phyloP scores from a whole-genome alignment of 345 rosid genomes.

The Boechera divaricarpa region DNA sequence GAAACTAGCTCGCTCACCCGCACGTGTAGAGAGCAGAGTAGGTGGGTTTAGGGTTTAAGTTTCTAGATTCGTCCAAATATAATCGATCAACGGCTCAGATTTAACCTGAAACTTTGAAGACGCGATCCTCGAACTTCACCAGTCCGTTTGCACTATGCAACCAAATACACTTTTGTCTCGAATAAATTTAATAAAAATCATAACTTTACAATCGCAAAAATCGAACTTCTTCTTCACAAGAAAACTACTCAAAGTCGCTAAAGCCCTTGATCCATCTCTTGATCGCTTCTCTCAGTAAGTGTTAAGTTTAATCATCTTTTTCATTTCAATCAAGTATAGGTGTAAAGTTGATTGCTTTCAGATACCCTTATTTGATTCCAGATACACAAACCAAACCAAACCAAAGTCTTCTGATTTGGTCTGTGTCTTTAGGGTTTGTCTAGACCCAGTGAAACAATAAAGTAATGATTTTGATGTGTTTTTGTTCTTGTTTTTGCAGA shows the following conservation, averaged over 20 bases:
- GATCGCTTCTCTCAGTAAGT: slow-evolving; percentile 28
- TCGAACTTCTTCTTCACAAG: slow-evolving; percentile 26
- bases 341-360: slow-evolving; percentile 29
- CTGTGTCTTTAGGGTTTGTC: neutral
- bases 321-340: neutral
- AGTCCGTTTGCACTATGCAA: neutral
- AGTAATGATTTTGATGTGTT: slow-evolving; percentile 4
- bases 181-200: slow-evolving; percentile 5
- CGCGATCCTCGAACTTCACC: slow-evolving; percentile 12
- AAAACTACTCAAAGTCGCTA: slow-evolving; percentile 16
- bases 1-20: too few species aligned
- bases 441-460: slow-evolving; percentile 3
- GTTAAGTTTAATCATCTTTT: neutral
- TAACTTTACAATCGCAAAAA: slow-evolving; percentile 8
- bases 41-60: slow-evolving; percentile 28
- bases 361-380: slow-evolving; percentile 1
- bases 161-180: neutral
- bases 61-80: slow-evolving; percentile 9
- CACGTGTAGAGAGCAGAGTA: neutral
- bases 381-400: too few species aligned
- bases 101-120: neutral
- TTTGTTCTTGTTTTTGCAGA: slow-evolving; percentile 5
- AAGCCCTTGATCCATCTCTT: slow-evolving; percentile 30
- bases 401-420: slow-evolving; percentile 23
- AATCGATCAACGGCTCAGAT: slow-evolving; percentile 22